Evolutionary conservation across 208 protist genomes (phyloP).

Genomic region (Balamuthia mandrillaris): DNA sequence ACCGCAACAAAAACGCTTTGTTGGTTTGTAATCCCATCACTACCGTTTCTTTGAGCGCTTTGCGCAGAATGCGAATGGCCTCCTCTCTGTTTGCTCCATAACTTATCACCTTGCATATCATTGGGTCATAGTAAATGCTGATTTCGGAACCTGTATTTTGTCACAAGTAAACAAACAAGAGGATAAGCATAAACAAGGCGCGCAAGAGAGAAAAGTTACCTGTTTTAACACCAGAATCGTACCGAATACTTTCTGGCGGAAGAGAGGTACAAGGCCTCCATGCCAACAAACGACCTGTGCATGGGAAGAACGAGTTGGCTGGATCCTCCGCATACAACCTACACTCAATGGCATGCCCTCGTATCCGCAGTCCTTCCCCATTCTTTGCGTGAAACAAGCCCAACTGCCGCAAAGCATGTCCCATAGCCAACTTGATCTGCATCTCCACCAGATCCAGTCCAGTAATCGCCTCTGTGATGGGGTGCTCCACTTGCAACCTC

Average conservation of each 20-base stretch:
- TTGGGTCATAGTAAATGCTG: constrained; percentile 91
- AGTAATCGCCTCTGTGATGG: constrained; percentile 92
- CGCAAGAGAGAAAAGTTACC: background rate
- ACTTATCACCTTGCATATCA: constrained; percentile 95
- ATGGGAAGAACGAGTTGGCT: constrained; percentile 81
- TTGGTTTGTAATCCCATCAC: constrained; percentile 87
- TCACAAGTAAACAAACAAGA: background rate
- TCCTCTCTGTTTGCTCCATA: background rate
- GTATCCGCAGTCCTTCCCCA: constrained; percentile 78
- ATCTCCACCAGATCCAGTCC: constrained; percentile 90
- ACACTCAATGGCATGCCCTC: constrained; percentile 84
- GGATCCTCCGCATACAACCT: constrained; percentile 93
- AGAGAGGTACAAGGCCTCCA: constrained; percentile 15
- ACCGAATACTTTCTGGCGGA: background rate
- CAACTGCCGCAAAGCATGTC: constrained; percentile 17
- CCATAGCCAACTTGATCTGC: constrained; percentile 80
- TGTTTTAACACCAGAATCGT: background rate
- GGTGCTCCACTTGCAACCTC: constrained; percentile 90
- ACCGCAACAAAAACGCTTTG: constrained; percentile 75
- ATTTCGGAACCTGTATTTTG: constrained; percentile 70
- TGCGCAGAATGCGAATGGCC: constrained; percentile 44
- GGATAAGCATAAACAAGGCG: background rate
- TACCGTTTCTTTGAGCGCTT: constrained; percentile 78
- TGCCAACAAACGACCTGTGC: constrained; percentile 68
- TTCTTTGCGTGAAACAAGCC: constrained; percentile 64